These are phyloP conservation scores for Cyclotella cryptica DNA, from an alignment of 108 stramenopile species.

Conservation along the genomic window DNA sequence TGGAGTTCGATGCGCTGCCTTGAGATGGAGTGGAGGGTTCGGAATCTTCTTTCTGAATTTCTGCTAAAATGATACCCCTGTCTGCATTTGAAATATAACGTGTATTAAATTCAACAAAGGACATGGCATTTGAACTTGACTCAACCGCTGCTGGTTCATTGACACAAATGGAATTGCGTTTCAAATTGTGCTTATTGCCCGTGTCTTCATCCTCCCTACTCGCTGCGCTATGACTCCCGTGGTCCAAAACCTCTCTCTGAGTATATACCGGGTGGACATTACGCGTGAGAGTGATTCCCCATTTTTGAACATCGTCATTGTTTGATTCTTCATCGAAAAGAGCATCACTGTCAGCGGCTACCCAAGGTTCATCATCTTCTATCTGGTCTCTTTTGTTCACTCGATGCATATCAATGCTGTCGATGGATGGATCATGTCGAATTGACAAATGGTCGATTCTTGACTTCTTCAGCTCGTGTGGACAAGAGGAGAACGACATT, in stretches of 20 bases:
- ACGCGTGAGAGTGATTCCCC: not conserved
- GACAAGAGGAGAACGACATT: no score
- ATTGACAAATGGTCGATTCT: not conserved
- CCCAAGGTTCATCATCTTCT: not conserved
- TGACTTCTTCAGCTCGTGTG: not conserved
- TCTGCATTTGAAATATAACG: not conserved
- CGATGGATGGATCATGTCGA: not conserved
- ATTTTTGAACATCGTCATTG: no score
- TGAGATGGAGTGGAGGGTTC: not conserved
- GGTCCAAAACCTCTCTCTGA: not conserved
- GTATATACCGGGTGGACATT: not conserved
- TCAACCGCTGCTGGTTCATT: not conserved
- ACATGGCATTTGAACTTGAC: not conserved
- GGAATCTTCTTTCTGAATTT: constrained; percentile 2
- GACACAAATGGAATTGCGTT: not conserved
- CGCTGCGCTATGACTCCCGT: no score
- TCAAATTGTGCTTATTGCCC: not conserved
- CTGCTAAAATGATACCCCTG: not conserved
- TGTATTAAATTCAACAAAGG: constrained; percentile 3
- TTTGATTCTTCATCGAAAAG: not conserved
- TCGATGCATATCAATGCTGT: not conserved
- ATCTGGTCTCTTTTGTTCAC: not conserved
- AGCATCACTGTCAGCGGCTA: not conserved
- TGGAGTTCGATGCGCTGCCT: not conserved
- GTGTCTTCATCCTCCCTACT: not conserved